A percentile compares a stretch with the other conserved stretches of the same genome.
These are phyloP conservation scores for Clonostachys chloroleuca DNA, from an alignment of 2,329 filamentous ascomycete genomes.

Conservation along the genomic window DNA sequence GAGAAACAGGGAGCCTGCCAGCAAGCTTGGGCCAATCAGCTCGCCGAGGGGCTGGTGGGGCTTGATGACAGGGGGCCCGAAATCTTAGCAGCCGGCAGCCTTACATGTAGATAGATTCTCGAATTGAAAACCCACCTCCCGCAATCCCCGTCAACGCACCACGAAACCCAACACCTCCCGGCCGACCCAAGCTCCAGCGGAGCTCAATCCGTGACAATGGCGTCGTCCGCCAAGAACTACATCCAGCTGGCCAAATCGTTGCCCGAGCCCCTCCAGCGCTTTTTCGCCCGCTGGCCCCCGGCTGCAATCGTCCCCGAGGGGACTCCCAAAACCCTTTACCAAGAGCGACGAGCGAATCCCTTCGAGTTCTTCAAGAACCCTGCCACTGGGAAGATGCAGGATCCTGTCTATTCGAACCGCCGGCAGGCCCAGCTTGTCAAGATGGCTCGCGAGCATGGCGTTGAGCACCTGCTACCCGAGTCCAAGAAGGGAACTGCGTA, in stretches of 20 bases:
- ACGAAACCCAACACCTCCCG: conserved; percentile 3
- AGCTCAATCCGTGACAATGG: conserved; percentile 16
- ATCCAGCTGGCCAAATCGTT: conserved; percentile 66
- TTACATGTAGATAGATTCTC: no score
- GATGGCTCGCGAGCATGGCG: conserved; percentile 71
- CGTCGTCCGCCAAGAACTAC: conserved; percentile 29
- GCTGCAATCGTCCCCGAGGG: conserved; percentile 48
- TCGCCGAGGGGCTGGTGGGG: no score
- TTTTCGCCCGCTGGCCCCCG: conserved; percentile 88
- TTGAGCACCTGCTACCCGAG: conserved; percentile 75
- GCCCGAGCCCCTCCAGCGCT: conserved; percentile 73
- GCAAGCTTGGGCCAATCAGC: no score
- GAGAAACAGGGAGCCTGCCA: no score
- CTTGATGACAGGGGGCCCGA: no score
- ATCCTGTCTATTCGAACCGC: conserved; percentile 77
- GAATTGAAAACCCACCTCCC: no score
- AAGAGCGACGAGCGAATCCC: conserved; percentile 64
- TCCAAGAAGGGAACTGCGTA: conserved; percentile 72
- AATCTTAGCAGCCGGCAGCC: no score
- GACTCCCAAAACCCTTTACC: conserved; percentile 42
- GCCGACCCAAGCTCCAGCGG: conserved; percentile 7
- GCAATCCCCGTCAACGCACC: neutral
- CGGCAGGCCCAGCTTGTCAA: conserved; percentile 90
- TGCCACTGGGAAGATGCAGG: conserved; percentile 75
- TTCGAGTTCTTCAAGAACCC: conserved; percentile 79